These are phyloP conservation scores for Metarhizium robertsii DNA, from an alignment of 2,329 filamentous ascomycete species.

Conservation along the genomic window DNA sequence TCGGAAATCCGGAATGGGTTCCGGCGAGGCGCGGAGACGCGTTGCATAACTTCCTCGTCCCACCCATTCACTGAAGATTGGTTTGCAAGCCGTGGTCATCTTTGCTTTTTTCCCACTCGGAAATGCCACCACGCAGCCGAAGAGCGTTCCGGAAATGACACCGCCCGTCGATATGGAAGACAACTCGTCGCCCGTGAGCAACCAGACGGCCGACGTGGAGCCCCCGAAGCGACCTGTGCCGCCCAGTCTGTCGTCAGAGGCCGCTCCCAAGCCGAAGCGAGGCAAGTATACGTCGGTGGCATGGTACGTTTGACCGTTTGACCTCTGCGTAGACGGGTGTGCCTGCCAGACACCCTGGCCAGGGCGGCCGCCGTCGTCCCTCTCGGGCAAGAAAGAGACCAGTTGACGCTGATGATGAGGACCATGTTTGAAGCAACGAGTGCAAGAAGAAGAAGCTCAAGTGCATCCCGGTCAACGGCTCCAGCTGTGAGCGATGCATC, in stretches of 20 bases:
- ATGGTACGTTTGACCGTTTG: constrained; percentile 19
- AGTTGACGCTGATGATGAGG: constrained; percentile 5
- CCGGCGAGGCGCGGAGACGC: not conserved
- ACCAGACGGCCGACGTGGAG: not conserved
- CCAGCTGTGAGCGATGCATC: constrained; percentile 21
- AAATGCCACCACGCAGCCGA: not conserved
- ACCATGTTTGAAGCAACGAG: constrained; percentile 18
- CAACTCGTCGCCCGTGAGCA: constrained; percentile 1
- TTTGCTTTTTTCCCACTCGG: not conserved
- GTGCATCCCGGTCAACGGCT: constrained; percentile 19
- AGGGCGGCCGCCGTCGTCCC: no score
- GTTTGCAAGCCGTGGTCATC: not conserved
- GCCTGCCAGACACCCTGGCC: no score
- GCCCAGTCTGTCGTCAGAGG: not conserved
- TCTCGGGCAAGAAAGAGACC: no score
- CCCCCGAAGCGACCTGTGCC: constrained; percentile 6
- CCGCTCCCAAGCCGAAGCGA: constrained; percentile 16
- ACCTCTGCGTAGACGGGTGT: not conserved
- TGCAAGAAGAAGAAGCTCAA: constrained; percentile 33
- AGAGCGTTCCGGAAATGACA: not conserved
- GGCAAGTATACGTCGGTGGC: constrained; percentile 28
- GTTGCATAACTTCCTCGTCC: not conserved
- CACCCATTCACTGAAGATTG: not conserved
- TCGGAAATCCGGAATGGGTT: not conserved
- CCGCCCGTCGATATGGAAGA: not conserved